Evolutionary conservation across 129 eudicot genomes (phyloP), one percentile per base, ranked within the genome.

Genomic region (Centrapalus pauciflorus): DNA sequence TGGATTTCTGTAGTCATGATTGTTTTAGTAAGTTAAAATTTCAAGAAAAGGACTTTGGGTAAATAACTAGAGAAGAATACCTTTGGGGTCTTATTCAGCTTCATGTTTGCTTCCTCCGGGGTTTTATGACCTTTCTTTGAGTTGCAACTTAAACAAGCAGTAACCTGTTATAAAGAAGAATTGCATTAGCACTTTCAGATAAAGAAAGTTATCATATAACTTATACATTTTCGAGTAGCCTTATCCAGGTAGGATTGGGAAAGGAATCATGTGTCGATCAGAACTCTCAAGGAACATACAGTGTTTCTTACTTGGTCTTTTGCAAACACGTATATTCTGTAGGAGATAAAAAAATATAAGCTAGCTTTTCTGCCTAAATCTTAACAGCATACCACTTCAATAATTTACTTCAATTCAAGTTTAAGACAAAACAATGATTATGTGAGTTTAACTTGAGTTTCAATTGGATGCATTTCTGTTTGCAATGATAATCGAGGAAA

Each of bases 41-140:
- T 76, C 16, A 4, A 21, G n/a, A 61, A n/a, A 21, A 32, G 35
- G 17, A 17, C 26, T 14, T 20, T 40, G 26, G 20, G 41, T 35
- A 71, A 46, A 43, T 1, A 19, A 24, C n/a, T n/a, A n/a, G n/a
- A n/a, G n/a, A 10, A 30, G 29, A 37, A 69, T 83, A 92, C 99
- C 95, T 88, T 93, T 32, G 96, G 99, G 30, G 62, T 65, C 84
- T 89, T 89, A 71, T 71, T 29, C 43, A 89, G 77, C 64, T 74
- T 84, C 96, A 93, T 86, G 50, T 84, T 73, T 61, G 95, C 85
- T 89, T 93, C 96, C 80, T 84, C 99, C 26, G 84, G 64, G n/a
- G 95, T 89, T 77, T 84, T 93, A 27, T 84, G 96, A 64, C 99
- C 99, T 81, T 93, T 93, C 73, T 52, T 93, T 21, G 96, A 93